Base-by-base conservation (phyloP, 2,329 filamentous ascomycete species). In the Metarhizium rileyi region DNA sequence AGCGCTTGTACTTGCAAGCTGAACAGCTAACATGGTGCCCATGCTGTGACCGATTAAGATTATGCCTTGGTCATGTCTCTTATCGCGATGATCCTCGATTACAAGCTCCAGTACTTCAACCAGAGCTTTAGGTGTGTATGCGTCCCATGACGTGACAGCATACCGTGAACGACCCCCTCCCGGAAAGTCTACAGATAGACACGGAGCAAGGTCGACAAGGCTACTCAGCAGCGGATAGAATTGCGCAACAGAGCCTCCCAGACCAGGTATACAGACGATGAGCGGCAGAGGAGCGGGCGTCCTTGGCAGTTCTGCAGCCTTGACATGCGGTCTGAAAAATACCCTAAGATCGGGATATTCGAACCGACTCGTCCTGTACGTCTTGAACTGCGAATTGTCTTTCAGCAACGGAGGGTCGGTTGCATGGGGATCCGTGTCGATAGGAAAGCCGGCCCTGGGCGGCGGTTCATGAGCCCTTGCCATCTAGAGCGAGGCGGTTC, bases 161-260 rank as follows among this genome's bases (percentile, higher is more conserved):
- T 91, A 95, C 8, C 76, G 71, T 2, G 91, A 96, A 22, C 84
- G 72, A 27, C 93, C 93, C 59, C 90, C 95, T 36, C 93, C 93
- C 1, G 93, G 91, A 4, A 96, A 74, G 63, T 98, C 93, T 54
- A 97, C 82, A 4, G 89, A 87, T 55, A 69, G 75, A 63, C 90
- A 95, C 44, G 90, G 84, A 12, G 87, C 89, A 45, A 90, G 73
- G 61, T 94, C 89, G 46, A 86, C 80, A 44, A 98, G 74, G 64
- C 87, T 93, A 20, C 81, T 85, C 16, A 97, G 70, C 5, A 97
- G 70, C 27, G 86, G 81, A 49, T 87, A 78, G 62, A 96, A 97
- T 62, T 97, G 93, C 10, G 89, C 85, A 23, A 90, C 78, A 1
- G 88, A 95, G 45, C 93, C 93, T n/a, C 91, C 93, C 9, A 97